Evolutionary conservation across 805 yeast species (phyloP).

Genomic region (Kockiozyma suomiensis): DNA sequence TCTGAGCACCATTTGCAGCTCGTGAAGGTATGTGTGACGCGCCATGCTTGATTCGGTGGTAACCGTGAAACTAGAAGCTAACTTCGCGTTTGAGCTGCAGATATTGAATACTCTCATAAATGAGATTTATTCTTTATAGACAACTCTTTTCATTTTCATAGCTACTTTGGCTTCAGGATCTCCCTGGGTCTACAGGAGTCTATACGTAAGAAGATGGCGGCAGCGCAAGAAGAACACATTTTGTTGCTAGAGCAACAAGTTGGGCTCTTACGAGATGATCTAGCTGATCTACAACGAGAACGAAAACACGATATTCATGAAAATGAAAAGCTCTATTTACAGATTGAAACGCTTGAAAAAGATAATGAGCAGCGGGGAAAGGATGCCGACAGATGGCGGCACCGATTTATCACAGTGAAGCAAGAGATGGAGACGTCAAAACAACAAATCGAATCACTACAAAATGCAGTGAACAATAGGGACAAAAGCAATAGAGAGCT

Average conservation of each 20-base stretch:
- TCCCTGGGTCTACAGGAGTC: background rate
- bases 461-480: constrained; percentile 19
- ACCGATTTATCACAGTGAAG: constrained; percentile 15
- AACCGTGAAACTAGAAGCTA: too few species aligned
- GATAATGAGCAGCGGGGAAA: constrained; percentile 18
- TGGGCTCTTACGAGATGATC: constrained; percentile 1
- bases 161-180: too few species aligned
- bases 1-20: too few species aligned
- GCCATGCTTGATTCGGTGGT: too few species aligned
- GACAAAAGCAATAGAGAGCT: constrained; percentile 26
- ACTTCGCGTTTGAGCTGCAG: too few species aligned
- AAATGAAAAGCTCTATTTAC: constrained; percentile 8
- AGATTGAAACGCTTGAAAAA: constrained; percentile 17
- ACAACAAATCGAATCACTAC: constrained; percentile 10
- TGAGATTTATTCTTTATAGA: too few species aligned
- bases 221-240: constrained; percentile 13
- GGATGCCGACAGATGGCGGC: constrained; percentile 27
- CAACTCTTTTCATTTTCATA: too few species aligned
- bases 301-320: background rate
- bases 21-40: too few species aligned
- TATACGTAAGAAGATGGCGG: background rate
- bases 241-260: constrained; percentile 9
- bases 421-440: constrained; percentile 8
- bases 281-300: constrained; percentile 7
- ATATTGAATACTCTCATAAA: too few species aligned